Percentiles rank a stretch among this genome's conserved stretches.
Evolutionary conservation across 352 stramenopile genomes (phyloP).

Genomic region (Saprolegnia diclina): DNA sequence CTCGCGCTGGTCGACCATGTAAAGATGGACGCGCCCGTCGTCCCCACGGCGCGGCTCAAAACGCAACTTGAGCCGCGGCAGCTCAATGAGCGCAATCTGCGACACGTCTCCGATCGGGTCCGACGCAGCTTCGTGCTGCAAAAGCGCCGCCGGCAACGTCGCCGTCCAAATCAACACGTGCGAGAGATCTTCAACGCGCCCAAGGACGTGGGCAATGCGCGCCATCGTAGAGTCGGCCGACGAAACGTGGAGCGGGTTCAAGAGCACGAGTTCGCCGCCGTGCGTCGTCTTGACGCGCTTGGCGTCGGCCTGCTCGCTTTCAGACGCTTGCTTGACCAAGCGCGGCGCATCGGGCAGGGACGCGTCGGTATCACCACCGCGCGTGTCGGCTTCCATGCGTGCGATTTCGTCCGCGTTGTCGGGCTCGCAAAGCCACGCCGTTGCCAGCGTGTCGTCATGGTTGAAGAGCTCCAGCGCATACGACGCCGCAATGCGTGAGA

Average conservation of each 20-base stretch:
- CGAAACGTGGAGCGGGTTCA: slow-evolving; percentile 90
- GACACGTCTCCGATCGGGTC: slow-evolving; percentile 30
- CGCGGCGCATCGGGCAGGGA: slow-evolving; percentile 32
- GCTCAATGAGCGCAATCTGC: slow-evolving; percentile 93
- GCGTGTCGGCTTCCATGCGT: slow-evolving; percentile 39
- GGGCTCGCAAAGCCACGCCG: slow-evolving; percentile 56
- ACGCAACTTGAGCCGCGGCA: slow-evolving; percentile 96
- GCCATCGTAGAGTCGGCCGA: slow-evolving; percentile 37
- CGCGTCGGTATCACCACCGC: not conserved
- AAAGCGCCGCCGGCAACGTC: not conserved
- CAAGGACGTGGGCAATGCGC: slow-evolving; percentile 86
- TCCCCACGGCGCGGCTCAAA: slow-evolving; percentile 70
- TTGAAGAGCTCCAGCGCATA: slow-evolving; percentile 63
- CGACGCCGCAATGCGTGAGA: slow-evolving; percentile 50
- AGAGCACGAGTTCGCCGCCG: slow-evolving; percentile 70
- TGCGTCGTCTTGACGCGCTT: slow-evolving; percentile 56
- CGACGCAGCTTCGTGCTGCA: slow-evolving; percentile 29
- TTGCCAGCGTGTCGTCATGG: slow-evolving; percentile 55
- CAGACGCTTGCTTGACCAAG: slow-evolving; percentile 32
- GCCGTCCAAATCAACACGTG: slow-evolving; percentile 96
- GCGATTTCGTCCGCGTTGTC: slow-evolving; percentile 58
- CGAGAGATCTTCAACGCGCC: slow-evolving; percentile 93
- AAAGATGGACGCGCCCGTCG: slow-evolving; percentile 46
- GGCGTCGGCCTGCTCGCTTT: slow-evolving; percentile 40
- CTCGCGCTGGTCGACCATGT: slow-evolving; percentile 74